These are phyloP conservation scores for Melaleuca quinquenervia DNA, from an alignment of 345 rosid genomes.

Conservation along the genomic window DNA sequence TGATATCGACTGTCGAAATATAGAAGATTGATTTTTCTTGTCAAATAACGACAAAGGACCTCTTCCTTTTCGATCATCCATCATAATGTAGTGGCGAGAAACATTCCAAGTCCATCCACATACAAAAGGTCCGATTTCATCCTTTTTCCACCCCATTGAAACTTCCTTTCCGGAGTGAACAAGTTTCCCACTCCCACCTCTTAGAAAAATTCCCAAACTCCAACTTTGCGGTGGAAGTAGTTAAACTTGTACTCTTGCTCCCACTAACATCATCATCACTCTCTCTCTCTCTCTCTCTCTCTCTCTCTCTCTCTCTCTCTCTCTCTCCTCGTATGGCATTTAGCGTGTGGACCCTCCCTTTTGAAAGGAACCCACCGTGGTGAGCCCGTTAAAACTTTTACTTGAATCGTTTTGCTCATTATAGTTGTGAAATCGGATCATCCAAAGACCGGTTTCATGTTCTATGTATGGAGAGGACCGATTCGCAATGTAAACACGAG, in stretches of 20 bases:
- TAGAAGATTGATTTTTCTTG: background rate
- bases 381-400: background rate
- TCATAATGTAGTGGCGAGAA: background rate
- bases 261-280: background rate
- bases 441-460: background rate
- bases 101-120: background rate
- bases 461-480: background rate
- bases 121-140: background rate
- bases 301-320: background rate
- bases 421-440: background rate
- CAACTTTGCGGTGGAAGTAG: slow-evolving; percentile 1
- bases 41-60: background rate
- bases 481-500: background rate
- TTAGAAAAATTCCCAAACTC: background rate
- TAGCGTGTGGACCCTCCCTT: slow-evolving; percentile 4
- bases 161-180: background rate
- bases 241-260: background rate
- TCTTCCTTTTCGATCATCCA: background rate
- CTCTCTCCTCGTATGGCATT: background rate
- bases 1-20: background rate
- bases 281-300: background rate
- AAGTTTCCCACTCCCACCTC: background rate
- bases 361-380: background rate
- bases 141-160: background rate
- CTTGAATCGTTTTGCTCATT: background rate